Evolutionary conservation across 2,329 filamentous ascomycete species (phyloP), one percentile per base, ranked within the genome.

Genomic region (Beauveria asiatica): DNA sequence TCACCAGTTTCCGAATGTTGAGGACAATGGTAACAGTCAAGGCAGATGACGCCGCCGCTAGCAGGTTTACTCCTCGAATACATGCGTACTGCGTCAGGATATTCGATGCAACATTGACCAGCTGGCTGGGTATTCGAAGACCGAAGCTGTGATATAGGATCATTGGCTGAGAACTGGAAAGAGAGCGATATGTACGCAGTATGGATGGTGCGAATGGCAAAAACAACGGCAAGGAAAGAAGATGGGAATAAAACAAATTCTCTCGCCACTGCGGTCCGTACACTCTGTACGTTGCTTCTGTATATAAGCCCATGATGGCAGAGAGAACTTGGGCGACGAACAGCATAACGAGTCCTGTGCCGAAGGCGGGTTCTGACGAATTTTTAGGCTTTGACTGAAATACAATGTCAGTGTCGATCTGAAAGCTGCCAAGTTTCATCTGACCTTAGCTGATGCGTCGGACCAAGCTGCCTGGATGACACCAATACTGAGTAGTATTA

Each of bases 11-110:
- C 66, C 94, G 84, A 62, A 99, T 89, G 71, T 97, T 99, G 62
- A 99, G 80, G 52, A 97, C 92, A 67, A 99, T 96, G 1, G 93
- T 97, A 25, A 99, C 94, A 0, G 94, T 97, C 59, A 99, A 81
- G 0, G 94, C 95, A 3, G 92, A 93, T 3, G 90, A 90, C 59
- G 87, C 88, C 0, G 93, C 90, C 1, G 90, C 92, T 5, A 99
- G 80, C n/a, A 96, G 82, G 67, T 97, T 97, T 61, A 99, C 94
- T 1, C 94, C 94, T 3, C 92, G 89, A 64, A 99, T 97, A 73
- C 94, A 99, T 25, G 92, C 83, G 68, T 97, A 91, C 73, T 99
- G 94, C 3, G 94, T 97, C 53, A 95, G 70, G 0, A 95, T 90
- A 68, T 95, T 95, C 63, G 88, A 80, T 1, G 80, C 75, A 17